Percentiles rank a stretch among this genome's conserved stretches.
These are phyloP conservation scores for Magnolia changhungtana DNA, from an alignment of 164 flowering plant species.

Conservation along the genomic window DNA sequence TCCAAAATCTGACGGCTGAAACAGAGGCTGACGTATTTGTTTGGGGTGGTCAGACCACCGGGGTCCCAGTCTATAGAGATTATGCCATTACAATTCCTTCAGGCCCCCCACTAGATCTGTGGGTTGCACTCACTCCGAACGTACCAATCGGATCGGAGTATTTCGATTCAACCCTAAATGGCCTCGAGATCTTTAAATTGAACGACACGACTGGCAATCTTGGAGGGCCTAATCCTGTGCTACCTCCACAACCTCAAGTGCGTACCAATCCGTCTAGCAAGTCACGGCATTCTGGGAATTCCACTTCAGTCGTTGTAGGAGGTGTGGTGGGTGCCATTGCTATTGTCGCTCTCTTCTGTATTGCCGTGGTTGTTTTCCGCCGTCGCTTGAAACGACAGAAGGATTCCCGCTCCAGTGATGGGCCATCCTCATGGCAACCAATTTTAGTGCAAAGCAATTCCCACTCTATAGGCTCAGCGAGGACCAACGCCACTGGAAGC, in stretches of 20 bases:
- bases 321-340: slow-evolving; percentile 25
- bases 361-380: slow-evolving; percentile 20
- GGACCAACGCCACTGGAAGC: slow-evolving; percentile 32
- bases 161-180: slow-evolving; percentile 55
- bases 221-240: slow-evolving; percentile 59
- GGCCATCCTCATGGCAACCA: slow-evolving; percentile 66
- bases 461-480: slow-evolving; percentile 31
- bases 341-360: slow-evolving; percentile 13
- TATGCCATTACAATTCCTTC: slow-evolving; percentile 5
- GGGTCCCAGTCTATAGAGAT: slow-evolving; percentile 27
- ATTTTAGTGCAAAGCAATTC: slow-evolving; percentile 27
- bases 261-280: slow-evolving; percentile 24
- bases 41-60: slow-evolving; percentile 26
- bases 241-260: slow-evolving; percentile 3
- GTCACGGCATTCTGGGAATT: slow-evolving; percentile 14
- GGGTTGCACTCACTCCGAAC: slow-evolving; percentile 51
- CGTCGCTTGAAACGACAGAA: slow-evolving; percentile 18
- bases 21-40: slow-evolving; percentile 51
- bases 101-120: neutral
- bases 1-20: slow-evolving; percentile 72
- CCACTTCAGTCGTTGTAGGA: slow-evolving; percentile 21
- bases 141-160: slow-evolving; percentile 21
- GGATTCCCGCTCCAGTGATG: slow-evolving; percentile 22
- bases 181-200: slow-evolving; percentile 60
- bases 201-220: slow-evolving; percentile 42